These are phyloP conservation scores for Diaporthe aspalathi DNA, from an alignment of 2,329 filamentous ascomycete species.

Conservation along the genomic window DNA sequence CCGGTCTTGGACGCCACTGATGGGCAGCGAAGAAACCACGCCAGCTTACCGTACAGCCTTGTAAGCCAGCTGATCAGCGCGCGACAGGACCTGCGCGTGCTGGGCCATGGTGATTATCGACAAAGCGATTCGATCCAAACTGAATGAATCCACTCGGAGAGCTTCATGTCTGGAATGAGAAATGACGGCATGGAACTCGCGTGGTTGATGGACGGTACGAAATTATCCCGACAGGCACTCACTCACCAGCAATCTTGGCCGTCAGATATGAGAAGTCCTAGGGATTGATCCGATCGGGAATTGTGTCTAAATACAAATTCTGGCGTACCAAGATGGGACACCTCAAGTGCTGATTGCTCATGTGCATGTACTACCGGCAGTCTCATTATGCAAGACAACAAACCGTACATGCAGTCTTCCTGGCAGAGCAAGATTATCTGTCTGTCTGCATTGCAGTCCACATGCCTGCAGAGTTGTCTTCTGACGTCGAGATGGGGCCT, in stretches of 20 bases:
- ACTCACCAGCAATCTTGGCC: not conserved
- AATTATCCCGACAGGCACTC: not conserved
- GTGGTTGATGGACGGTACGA: not conserved
- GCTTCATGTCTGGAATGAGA: not conserved
- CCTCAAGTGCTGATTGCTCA: not conserved
- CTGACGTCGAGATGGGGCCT: not conserved
- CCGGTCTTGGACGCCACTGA: not conserved
- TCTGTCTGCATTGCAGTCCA: slow-evolving; percentile 11
- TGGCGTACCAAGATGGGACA: not conserved
- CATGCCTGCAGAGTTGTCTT: too few species aligned
- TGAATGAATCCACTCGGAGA: not conserved
- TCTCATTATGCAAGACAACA: slow-evolving; percentile 18
- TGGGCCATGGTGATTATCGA: not conserved
- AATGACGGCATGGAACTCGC: too few species aligned
- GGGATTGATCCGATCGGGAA: not conserved
- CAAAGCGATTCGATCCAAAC: not conserved
- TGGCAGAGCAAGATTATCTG: slow-evolving; percentile 18
- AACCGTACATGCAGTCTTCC: not conserved
- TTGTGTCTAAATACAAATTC: not conserved
- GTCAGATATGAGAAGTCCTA: not conserved
- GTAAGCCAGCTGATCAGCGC: not conserved
- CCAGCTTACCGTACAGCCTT: not conserved
- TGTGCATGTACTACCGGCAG: not conserved
- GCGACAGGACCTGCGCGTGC: not conserved
- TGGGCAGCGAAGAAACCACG: not conserved